A percentile compares a stretch with the other conserved stretches of the same genome.
Conservation (phyloP, 2,329 filamentous ascomycete species). For the Penicillium brasilianum region DNA sequence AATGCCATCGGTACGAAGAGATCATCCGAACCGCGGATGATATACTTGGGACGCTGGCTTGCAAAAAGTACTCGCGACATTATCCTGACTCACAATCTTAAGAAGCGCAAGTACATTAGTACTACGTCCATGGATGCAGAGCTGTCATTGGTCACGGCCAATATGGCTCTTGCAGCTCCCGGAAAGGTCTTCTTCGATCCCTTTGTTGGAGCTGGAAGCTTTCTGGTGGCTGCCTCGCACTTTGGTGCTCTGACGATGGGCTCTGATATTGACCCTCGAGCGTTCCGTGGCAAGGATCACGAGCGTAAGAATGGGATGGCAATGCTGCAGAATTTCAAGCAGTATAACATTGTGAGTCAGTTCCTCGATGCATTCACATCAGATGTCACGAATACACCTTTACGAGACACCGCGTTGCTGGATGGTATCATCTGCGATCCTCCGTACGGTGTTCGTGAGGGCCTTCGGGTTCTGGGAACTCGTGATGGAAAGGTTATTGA, state of each 20-base stretch:
- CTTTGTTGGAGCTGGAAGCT: constrained; percentile 93
- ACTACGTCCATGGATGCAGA: constrained; percentile 98
- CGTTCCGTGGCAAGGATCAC: constrained; percentile 71
- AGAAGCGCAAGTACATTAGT: constrained; percentile 90
- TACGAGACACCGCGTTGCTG: constrained; percentile 66
- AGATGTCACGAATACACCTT: constrained; percentile 85
- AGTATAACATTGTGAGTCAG: constrained; percentile 71
- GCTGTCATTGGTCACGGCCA: constrained; percentile 86
- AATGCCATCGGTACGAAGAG: constrained; percentile 48
- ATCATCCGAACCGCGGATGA: constrained; percentile 57
- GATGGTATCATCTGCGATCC: constrained; percentile 96
- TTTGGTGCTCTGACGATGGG: constrained; percentile 85
- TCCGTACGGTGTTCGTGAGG: constrained; percentile 93
- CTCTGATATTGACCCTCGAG: constrained; percentile 91
- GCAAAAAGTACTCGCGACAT: constrained; percentile 69
- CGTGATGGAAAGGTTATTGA: constrained; percentile 63
- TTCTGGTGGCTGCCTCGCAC: constrained; percentile 85
- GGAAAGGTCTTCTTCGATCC: constrained; percentile 92
- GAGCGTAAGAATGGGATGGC: constrained; percentile 51
- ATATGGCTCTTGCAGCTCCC: constrained; percentile 79
- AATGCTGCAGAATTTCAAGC: constrained; percentile 75
- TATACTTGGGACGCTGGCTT: constrained; percentile 76
- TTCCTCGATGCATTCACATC: constrained; percentile 82
- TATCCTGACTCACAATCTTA: constrained; percentile 79
- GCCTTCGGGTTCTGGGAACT: constrained; percentile 81